A percentile compares a stretch with the other conserved stretches of the same genome.
Evolutionary conservation across 306 rosid genomes (phyloP).

Genomic region (Inga leiocalycina): DNA sequence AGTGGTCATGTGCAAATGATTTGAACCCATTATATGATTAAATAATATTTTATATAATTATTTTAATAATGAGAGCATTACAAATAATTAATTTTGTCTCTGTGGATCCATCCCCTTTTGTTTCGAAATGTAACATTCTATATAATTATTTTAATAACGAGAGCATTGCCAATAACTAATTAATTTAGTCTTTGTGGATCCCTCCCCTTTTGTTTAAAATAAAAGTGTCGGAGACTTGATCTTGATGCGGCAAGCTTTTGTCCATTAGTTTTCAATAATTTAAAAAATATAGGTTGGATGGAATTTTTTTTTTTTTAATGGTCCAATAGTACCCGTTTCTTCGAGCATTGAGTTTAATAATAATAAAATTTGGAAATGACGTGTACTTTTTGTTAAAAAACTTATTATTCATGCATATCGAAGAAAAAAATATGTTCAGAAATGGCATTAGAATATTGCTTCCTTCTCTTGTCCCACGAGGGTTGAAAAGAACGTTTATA

Average conservation of each 20-base stretch:
- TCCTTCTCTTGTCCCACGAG: conserved; percentile 33
- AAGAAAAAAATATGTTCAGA: too few relatives aligned
- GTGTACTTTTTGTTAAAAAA: conserved; percentile 15
- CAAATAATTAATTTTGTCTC: conserved; percentile 20
- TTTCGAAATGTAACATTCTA: background rate
- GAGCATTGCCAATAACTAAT: conserved; percentile 26
- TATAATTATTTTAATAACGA: conserved; percentile 30
- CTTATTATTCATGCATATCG: background rate
- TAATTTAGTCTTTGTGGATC: conserved; percentile 46
- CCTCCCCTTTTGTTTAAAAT: conserved; percentile 34
- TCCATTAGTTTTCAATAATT: background rate
- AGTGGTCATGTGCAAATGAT: background rate
- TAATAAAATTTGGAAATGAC: conserved; percentile 10
- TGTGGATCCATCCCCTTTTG: conserved; percentile 43
- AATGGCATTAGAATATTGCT: conserved; percentile 34
- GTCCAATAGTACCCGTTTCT: background rate
- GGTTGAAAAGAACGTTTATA: conserved; percentile 18
- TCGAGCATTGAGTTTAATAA: background rate
- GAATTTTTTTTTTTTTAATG: background rate
- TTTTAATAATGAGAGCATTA: conserved; percentile 41
- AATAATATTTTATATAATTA: background rate
- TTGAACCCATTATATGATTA: background rate
- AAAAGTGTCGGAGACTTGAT: conserved; percentile 39
- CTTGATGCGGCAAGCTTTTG: conserved; percentile 37
- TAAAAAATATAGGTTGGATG: background rate